Evolutionary conservation across 345 rosid genomes (phyloP), one percentile per base, ranked within the genome.

Genomic region (Corchorus olitorius): DNA sequence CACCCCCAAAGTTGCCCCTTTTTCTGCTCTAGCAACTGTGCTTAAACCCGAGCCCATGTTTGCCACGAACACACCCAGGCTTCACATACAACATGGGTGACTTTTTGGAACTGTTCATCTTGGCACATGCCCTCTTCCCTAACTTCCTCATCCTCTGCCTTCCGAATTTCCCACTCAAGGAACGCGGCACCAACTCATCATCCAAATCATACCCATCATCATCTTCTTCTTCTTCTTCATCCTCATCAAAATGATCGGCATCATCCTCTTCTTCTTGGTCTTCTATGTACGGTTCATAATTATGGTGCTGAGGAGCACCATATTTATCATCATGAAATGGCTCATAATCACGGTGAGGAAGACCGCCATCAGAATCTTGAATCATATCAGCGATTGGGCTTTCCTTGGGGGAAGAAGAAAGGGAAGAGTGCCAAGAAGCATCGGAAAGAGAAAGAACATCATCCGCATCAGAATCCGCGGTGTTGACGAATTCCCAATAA

Each of bases 11-110:
- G 41, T 5, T 37, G 64, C 4, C 8, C n/a, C 3, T 61, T 52
- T 43, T 65, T 8, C 27, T 37, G 39, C 72, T 19, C 39, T 66
- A 77, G 15, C 61, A 66, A 45, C 77, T 70, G 83, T 72, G 73
- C 65, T 82, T 88, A 65, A 84, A 58, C 20, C 89, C 90, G 61
- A 85, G 59, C 14, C 88, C 87, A 73, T 89, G 87, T 82, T 90
- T 89, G 1, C 91, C 90, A 70, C 22, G 85, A 35, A 88, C 79
- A 72, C 88, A 86, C 9, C 91, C 94, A 33, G 85, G 82, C 75
- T 87, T 87, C 71, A 81, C 70, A 39, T 67, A 74, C 10, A 55
- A 41, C 45, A 60, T 75, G 14, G 85, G 86, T 16, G 78, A 56
- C 75, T 71, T 79, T 76, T 81, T 83, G 8, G 84, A 75, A 43